These are phyloP conservation scores for Lipomyces oligophaga DNA, from an alignment of 805 yeast genomes.

Conservation along the genomic window DNA sequence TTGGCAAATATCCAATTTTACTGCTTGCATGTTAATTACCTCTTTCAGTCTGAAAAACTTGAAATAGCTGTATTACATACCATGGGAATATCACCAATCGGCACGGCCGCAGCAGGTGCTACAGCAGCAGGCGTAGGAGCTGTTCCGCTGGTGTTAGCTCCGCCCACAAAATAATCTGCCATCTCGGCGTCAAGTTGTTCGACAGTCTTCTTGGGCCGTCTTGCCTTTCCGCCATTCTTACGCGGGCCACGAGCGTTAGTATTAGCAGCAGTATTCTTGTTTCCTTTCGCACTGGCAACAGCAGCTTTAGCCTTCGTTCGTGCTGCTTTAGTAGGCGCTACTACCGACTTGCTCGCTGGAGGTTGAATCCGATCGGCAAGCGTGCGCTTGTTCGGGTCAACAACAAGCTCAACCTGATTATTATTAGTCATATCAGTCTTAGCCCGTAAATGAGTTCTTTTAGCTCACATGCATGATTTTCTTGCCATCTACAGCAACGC, in stretches of 20 bases:
- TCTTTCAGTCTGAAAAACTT: no score
- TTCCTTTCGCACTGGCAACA: constrained; percentile 2
- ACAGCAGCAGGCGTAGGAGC: constrained; percentile 15
- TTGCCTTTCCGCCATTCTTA: constrained; percentile 23
- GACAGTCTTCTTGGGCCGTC: constrained; percentile 64
- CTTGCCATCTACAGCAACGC: constrained; percentile 85
- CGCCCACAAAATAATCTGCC: constrained; percentile 76
- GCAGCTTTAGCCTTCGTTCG: constrained; percentile 5
- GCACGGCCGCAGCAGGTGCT: constrained; percentile 23
- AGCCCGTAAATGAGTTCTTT: no score
- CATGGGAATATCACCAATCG: constrained; percentile 32
- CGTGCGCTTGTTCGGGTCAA: constrained; percentile 60
- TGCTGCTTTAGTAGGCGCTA: constrained; percentile 5
- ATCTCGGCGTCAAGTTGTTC: constrained; percentile 97
- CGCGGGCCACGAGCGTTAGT: constrained; percentile 33
- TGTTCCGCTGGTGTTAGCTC: constrained; percentile 24
- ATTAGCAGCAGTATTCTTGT: constrained; percentile 29
- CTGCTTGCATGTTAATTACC: no score
- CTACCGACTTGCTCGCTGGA: constrained; percentile 1
- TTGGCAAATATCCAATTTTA: no score
- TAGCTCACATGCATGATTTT: constrained; percentile 58
- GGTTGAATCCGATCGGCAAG: constrained; percentile 29
- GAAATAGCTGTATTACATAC: no score
- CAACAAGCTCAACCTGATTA: constrained; percentile 61
- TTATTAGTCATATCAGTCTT: background rate